Evolutionary conservation across 192 early-diverging fungal genomes (phyloP), one percentile per base, ranked within the genome.

Genomic region (Coemansia sp.): DNA sequence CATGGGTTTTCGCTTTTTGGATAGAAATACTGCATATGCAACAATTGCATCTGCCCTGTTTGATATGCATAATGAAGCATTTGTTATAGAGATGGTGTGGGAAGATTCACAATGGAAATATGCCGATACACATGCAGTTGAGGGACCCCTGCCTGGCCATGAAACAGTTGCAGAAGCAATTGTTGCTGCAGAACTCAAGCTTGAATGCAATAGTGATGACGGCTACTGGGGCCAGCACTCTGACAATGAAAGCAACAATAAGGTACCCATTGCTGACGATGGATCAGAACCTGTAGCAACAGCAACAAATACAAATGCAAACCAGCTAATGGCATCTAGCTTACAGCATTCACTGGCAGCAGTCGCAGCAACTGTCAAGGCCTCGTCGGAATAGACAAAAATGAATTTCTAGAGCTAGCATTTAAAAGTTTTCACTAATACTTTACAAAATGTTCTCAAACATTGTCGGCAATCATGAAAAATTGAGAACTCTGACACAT

Each of bases 161-260:
- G 18, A 15, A 12, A 49, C 48, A 2, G 11, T 59, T 9, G 57
- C 16, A 9, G 57, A 16, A 6, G 57, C 57, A 10, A 52, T 52
- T 52, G 36, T 11, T 4, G n/a, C 30, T n/a, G n/a, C n/a, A n/a
- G n/a, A n/a, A n/a, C n/a, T n/a, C n/a, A n/a, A n/a, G n/a, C n/a
- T n/a, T n/a, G n/a, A n/a, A n/a, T n/a, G n/a, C n/a, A n/a, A n/a
- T n/a, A n/a, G n/a, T n/a, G n/a, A n/a, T n/a, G 59, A 61, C 19
- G 59, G 62, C 38, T 73, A 73, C 47, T 73, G 70, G 70, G 45
- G 37, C 46, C 64, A 67, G 41, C 67, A 44, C 41, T 23, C 16
- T 3, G 5, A 21, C 12, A 28, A 30, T 13, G 40, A 50, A 3
- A 33, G 30, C 20, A 21, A 41, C 5, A 57, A 62, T n/a, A 52